Evolutionary conservation across 805 yeast species (phyloP), one percentile per base, ranked within the genome.

Genomic region (Torulaspora indica): DNA sequence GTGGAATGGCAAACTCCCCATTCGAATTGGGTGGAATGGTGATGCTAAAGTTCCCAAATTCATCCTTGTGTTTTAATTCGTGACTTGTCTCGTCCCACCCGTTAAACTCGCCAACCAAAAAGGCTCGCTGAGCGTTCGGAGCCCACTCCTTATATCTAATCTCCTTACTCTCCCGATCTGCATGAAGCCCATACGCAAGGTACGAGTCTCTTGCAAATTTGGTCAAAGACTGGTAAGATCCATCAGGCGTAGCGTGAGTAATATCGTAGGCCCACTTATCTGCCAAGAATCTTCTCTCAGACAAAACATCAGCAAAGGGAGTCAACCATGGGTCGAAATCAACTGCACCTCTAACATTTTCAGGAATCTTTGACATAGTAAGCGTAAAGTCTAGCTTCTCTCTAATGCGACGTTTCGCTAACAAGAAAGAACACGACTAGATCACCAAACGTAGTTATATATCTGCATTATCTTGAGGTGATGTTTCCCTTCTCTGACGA

Each of bases 101-200:
- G 65, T 91, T 91, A 74, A 93, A 91, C 40, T 91, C 98, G 12
- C 98, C 98, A 45, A 86, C 82, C n/a, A 91, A 63, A 42, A 79
- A 75, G 1, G 93, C 96, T 36, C 62, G 69, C 3, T 56, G 58
- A 1, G 96, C 98, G 58, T 87, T 83, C 5, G 98, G 98, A 1
- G 95, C 89, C 81, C 96, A 91, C 66, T 91, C 95, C 20, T 77
- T 73, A 57, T 84, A 84, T 2, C 67, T 63, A 40, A 90, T 77
- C 5, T 76, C 73, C 48, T 78, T 77, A 42, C 77, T 75, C 1
- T 45, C 43, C 10, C 58, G 58, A 49, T 77, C 69, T 9, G 82
- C 81, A 55, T 86, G 89, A 48, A 93, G 68, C 1, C 98, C 98
- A 66, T 81, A 85, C 15, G 64, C 60, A 56, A 80, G 72, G 64